A percentile compares a stretch with the other conserved stretches of the same genome.
Conservation (phyloP, 176 grass and related monocot genomes). For the Triticum monococcum region DNA sequence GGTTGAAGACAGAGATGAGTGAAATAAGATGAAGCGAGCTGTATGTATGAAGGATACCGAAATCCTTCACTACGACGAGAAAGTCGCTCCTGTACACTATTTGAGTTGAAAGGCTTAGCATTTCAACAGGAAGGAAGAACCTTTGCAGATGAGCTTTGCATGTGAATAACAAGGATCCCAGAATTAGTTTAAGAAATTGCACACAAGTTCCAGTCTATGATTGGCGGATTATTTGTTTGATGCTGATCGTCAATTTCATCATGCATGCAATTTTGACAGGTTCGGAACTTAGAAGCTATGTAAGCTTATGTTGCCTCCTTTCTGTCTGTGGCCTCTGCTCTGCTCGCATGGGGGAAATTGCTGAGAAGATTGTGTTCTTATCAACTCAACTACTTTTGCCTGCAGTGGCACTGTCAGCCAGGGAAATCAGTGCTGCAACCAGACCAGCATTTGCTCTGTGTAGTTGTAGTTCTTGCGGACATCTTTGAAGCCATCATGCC, state of each 20-base stretch:
- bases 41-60: constrained; percentile 28
- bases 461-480: constrained; percentile 70
- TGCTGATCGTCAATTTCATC: not conserved
- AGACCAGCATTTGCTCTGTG: constrained; percentile 75
- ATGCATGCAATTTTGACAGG: too few relatives aligned
- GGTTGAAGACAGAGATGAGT: not conserved
- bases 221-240: not conserved
- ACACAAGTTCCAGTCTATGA: constrained; percentile 51
- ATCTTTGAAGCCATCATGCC: constrained; percentile 80
- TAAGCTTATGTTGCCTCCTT: constrained; percentile 25
- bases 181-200: constrained; percentile 48
- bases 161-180: constrained; percentile 44
- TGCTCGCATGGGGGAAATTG: constrained; percentile 49
- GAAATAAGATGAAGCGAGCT: constrained; percentile 15
- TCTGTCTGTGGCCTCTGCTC: constrained; percentile 35
- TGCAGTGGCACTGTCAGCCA: not conserved
- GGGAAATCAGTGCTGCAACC: constrained; percentile 80
- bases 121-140: constrained; percentile 66
- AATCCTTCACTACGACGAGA: constrained; percentile 23
- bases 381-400: constrained; percentile 38
- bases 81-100: constrained; percentile 51
- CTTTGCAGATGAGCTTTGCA: constrained; percentile 45
- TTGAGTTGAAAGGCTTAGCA: constrained; percentile 23
- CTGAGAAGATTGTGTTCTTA: constrained; percentile 88
- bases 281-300: constrained; percentile 15